Conservation (phyloP, 2,329 filamentous ascomycete species). For the Claviceps sp. region DNA sequence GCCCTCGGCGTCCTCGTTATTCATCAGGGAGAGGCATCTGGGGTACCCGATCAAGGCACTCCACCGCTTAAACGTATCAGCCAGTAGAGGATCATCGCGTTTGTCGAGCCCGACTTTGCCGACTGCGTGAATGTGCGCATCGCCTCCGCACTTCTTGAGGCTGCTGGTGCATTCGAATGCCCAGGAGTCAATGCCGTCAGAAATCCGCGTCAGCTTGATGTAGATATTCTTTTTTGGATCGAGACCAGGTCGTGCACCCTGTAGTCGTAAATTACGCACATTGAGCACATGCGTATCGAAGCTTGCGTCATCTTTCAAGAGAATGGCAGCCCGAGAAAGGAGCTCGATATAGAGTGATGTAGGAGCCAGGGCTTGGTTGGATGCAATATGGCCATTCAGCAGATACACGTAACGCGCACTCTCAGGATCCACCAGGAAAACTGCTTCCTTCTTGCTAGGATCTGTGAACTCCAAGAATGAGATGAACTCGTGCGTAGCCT, state of each 20-base stretch:
- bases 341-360: not conserved
- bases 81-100: not conserved
- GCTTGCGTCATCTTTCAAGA: not conserved
- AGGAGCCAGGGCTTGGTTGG: not conserved
- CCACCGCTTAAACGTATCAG: not conserved
- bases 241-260: not conserved
- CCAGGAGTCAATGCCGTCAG: not conserved
- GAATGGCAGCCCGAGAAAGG: not conserved
- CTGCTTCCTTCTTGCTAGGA: not conserved
- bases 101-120: not conserved
- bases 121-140: not conserved
- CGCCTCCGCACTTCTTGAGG: not conserved
- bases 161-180: not conserved
- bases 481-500: not conserved
- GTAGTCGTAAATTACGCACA: not conserved
- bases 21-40: not conserved
- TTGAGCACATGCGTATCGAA: not conserved
- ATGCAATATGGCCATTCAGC: not conserved
- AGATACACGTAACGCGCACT: not conserved
- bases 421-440: not conserved
- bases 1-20: not conserved
- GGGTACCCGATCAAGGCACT: not conserved
- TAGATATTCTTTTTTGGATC: not conserved
- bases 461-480: not conserved
- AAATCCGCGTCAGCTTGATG: not conserved